A percentile compares a stretch with the other conserved stretches of the same genome.
These are phyloP conservation scores for Taphrina confusa DNA, from an alignment of 1,139 yeast genomes.

Conservation along the genomic window DNA sequence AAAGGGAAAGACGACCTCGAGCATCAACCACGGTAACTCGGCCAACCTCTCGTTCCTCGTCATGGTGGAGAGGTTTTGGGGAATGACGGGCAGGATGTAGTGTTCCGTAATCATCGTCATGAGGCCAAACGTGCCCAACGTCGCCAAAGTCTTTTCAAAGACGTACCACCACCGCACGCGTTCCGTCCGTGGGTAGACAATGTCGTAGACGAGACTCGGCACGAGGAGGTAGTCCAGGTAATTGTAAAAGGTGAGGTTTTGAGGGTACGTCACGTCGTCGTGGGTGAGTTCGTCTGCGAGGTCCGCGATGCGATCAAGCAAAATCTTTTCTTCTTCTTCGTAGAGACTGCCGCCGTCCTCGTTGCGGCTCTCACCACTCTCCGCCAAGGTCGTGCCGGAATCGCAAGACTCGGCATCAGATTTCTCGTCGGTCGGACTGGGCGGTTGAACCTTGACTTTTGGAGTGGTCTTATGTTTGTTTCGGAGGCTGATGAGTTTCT, in stretches of 20 bases:
- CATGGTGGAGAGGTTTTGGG: conserved; percentile 50
- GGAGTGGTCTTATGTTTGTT: background rate
- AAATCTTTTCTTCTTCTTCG: conserved; percentile 32
- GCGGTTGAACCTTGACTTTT: conserved; percentile 4
- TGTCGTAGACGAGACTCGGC: conserved; percentile 47
- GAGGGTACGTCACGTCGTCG: conserved; percentile 58
- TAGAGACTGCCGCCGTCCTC: background rate
- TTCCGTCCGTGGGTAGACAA: conserved; percentile 75
- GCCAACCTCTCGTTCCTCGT: conserved; percentile 53
- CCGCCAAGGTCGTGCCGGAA: conserved; percentile 1
- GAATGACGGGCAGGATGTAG: conserved; percentile 72
- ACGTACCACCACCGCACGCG: conserved; percentile 70
- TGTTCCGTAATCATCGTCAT: conserved; percentile 83
- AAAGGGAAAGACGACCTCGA: conserved; percentile 66
- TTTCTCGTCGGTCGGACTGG: conserved; percentile 13
- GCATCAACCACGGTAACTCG: conserved; percentile 61
- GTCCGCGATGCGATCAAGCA: conserved; percentile 56
- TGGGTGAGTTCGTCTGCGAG: conserved; percentile 61
- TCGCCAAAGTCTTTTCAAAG: conserved; percentile 68
- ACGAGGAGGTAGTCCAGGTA: conserved; percentile 38
- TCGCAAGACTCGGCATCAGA: conserved; percentile 1
- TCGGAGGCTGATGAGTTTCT: conserved; percentile 28
- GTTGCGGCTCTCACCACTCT: background rate
- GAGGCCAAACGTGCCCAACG: conserved; percentile 79
- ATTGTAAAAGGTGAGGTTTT: conserved; percentile 58